A percentile compares a stretch with the other conserved stretches of the same genome.
phyloP scores from a whole-genome alignment of 768 basidiomycete genomes.

The Gymnopilus junonius region DNA sequence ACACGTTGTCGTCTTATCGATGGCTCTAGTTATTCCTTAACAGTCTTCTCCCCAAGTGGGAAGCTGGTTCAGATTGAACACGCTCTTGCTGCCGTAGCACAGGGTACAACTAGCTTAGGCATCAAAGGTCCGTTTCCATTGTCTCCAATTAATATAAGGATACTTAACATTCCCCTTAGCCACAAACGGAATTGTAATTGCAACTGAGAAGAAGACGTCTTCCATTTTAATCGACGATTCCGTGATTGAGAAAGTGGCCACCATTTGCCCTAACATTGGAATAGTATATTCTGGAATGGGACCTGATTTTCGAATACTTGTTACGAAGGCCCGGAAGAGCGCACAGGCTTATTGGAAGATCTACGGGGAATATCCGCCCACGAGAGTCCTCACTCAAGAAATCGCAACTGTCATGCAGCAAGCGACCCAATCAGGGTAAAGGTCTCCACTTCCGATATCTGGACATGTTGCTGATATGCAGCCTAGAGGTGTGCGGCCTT shows the following conservation, averaged over 20 bases:
- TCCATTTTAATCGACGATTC: constrained; percentile 98
- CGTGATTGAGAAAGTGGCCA: constrained; percentile 95
- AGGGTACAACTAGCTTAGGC: constrained; percentile 95
- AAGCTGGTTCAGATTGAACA: constrained; percentile 99
- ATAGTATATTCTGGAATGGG: constrained; percentile 99
- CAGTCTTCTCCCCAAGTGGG: constrained; percentile 98
- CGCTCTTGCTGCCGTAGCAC: constrained; percentile 93
- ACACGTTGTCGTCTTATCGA: constrained; percentile 14
- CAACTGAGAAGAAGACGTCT: constrained; percentile 98
- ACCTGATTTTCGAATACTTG: constrained; percentile 94
- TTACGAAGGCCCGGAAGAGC: constrained; percentile 94
- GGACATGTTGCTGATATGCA: constrained; percentile 33
- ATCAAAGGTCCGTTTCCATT: constrained; percentile 80
- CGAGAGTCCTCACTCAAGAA: constrained; percentile 94
- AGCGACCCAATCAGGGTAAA: constrained; percentile 97
- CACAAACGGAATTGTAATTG: constrained; percentile 98
- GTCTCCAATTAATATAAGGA: constrained; percentile 17
- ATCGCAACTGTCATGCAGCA: constrained; percentile 99
- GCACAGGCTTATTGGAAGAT: constrained; percentile 99
- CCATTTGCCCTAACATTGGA: constrained; percentile 98
- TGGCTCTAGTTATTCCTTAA: constrained; percentile 87
- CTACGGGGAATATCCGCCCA: constrained; percentile 97
- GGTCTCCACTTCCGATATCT: constrained; percentile 16
- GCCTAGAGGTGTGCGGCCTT: constrained; percentile 94
- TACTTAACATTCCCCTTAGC: constrained; percentile 53